Evolutionary conservation across 2,329 filamentous ascomycete species (phyloP).

Genomic region (Botrytis aclada): DNA sequence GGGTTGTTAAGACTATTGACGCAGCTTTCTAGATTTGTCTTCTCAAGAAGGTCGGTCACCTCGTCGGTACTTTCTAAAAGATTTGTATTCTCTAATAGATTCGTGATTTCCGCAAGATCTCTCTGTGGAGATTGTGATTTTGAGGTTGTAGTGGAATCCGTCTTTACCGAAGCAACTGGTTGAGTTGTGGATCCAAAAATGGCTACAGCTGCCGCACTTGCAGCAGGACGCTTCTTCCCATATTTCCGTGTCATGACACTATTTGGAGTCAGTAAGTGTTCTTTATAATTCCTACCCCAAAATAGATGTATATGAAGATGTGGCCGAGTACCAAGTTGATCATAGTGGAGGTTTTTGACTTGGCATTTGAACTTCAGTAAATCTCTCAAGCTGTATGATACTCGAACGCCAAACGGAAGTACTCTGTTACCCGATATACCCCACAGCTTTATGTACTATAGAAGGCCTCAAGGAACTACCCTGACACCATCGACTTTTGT

Average conservation of each 20-base stretch:
- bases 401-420: neutral
- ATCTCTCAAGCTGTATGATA: neutral
- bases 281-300: neutral
- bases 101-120: neutral
- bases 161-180: neutral
- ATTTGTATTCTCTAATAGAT: neutral
- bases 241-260: slow-evolving; percentile 22
- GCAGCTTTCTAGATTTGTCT: neutral
- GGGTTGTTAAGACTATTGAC: neutral
- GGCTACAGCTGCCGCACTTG: slow-evolving; percentile 18
- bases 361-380: neutral
- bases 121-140: neutral
- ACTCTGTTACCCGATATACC: neutral
- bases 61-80: neutral
- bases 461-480: neutral
- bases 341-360: too few relatives aligned
- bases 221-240: slow-evolving; percentile 23
- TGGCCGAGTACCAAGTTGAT: neutral
- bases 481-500: neutral
- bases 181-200: slow-evolving; percentile 21
- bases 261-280: neutral
- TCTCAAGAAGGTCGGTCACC: neutral
- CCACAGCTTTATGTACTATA: neutral
- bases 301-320: neutral
- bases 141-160: neutral